These are phyloP conservation scores for Beauveria australis DNA, from an alignment of 2,329 filamentous ascomycete species.

Conservation along the genomic window DNA sequence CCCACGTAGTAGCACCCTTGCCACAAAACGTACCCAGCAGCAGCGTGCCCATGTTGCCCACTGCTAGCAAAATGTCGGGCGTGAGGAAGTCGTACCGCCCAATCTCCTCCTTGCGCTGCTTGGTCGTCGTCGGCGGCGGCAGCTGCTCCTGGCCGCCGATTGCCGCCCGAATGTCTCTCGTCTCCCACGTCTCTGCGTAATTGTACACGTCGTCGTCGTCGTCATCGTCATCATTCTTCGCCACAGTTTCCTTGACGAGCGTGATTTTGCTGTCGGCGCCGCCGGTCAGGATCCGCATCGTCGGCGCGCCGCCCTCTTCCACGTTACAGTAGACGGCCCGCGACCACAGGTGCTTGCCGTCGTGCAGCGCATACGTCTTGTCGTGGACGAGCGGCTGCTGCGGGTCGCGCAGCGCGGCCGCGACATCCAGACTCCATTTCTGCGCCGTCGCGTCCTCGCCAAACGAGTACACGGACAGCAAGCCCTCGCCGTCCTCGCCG, in stretches of 20 bases:
- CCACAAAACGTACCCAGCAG: conserved; percentile 35
- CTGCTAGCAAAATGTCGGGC: conserved; percentile 42
- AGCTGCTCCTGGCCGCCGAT: neutral
- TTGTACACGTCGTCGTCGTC: neutral
- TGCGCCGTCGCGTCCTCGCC: conserved; percentile 78
- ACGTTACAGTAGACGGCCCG: conserved; percentile 35
- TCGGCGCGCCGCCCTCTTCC: conserved; percentile 18
- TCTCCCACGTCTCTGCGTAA: conserved; percentile 20
- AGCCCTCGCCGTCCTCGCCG: neutral
- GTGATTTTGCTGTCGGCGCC: conserved; percentile 72
- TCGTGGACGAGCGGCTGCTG: conserved; percentile 37
- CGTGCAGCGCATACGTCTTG: conserved; percentile 56
- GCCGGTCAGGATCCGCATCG: conserved; percentile 56
- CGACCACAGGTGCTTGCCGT: conserved; percentile 89
- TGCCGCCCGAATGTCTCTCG: conserved; percentile 23
- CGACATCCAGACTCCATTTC: conserved; percentile 52
- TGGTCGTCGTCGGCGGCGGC: conserved; percentile 8
- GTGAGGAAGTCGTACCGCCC: conserved; percentile 57
- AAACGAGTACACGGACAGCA: conserved; percentile 60
- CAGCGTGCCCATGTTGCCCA: conserved; percentile 53
- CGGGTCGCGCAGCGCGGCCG: neutral
- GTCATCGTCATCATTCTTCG: neutral
- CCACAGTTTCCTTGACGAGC: conserved; percentile 29
- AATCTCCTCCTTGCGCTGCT: conserved; percentile 34
- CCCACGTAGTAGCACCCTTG: conserved; percentile 30